Evolutionary conservation across 2,329 filamentous ascomycete species (phyloP), one percentile per base, ranked within the genome.

Genomic region (Colletotrichum incanum): DNA sequence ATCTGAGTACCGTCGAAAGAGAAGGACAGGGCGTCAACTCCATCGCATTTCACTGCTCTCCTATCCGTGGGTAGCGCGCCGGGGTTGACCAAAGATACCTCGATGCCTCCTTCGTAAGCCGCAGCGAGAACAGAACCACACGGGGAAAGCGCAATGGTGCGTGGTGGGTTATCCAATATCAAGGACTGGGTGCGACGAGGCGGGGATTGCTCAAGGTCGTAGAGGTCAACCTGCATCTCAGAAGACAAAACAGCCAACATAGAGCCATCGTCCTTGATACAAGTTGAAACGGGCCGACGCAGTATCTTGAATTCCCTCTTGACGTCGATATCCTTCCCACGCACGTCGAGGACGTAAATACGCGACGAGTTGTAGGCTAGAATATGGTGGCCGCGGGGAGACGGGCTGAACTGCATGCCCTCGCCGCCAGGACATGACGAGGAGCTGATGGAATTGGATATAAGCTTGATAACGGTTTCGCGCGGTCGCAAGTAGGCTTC

Each of bases 21-120:
- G 78, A 96, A 96, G 4, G 90, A 87, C 59, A 96, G 82, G 3
- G 90, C 86, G 78, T 96, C 93, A 5, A 95, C 92, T 1, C 88
- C 89, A 77, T 93, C 91, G 77, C 93, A 96, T 77, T 95, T 94
- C 69, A 96, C 93, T 14, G 93, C 90, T 75, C 94, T 88, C 76
- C 92, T 88, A 75, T 95, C 92, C 0, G 90, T 93, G 16, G 89
- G 81, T 37, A 92, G 77, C 34, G 90, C 90, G 65, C 86, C 89
- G 2, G 91, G 86, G 59, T 89, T 90, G 49, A 97, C 84, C 6
- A 94, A 93, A 37, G 93, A 91, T 0, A 98, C 93, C 80, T 98
- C 95, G 74, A 98, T 95, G n/a, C 93, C 94, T 67, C 93, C 93
- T 78, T 94, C 91, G 80, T 95, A 97, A 9, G 94, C 94, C 20